Percentiles rank a stretch among this genome's conserved stretches.
phyloP scores from a whole-genome alignment of 495 filamentous ascomycete genomes.

The Xylaria curta region DNA sequence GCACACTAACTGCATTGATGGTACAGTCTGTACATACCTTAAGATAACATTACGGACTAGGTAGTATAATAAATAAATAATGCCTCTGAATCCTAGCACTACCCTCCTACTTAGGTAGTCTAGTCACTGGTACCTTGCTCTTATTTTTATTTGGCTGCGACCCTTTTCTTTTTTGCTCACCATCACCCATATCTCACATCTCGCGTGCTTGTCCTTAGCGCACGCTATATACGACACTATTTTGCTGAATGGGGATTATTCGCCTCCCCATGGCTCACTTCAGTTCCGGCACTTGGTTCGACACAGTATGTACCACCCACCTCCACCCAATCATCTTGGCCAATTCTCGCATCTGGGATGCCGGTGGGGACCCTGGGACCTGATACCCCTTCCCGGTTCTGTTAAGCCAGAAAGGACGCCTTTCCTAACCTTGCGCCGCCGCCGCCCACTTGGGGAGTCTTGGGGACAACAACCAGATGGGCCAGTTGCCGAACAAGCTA shows the following conservation, averaged over 20 bases:
- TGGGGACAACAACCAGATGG: slow-evolving; percentile 19
- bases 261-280: slow-evolving; percentile 14
- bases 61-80: background rate
- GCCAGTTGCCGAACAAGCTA: slow-evolving; percentile 17
- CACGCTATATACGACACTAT: slow-evolving; percentile 3
- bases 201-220: slow-evolving; percentile 15
- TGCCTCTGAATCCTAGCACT: background rate
- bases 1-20: background rate
- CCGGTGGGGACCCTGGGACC: slow-evolving; percentile 18
- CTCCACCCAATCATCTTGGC: slow-evolving; percentile 11
- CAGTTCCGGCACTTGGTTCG: slow-evolving; percentile 23
- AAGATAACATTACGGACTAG: too few species aligned
- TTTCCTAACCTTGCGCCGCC: slow-evolving; percentile 25
- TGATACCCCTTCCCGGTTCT: slow-evolving; percentile 20
- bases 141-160: background rate
- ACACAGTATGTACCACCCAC: slow-evolving; percentile 12
- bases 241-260: slow-evolving; percentile 8
- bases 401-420: slow-evolving; percentile 8
- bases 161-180: slow-evolving; percentile 28
- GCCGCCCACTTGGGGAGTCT: slow-evolving; percentile 22
- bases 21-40: background rate
- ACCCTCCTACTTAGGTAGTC: background rate
- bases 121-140: background rate
- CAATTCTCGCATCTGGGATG: slow-evolving; percentile 24
- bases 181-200: slow-evolving; percentile 13